Evolutionary conservation across 75 land plant genomes (phyloP).

Genomic region (Cunninghamia lanceolata): DNA sequence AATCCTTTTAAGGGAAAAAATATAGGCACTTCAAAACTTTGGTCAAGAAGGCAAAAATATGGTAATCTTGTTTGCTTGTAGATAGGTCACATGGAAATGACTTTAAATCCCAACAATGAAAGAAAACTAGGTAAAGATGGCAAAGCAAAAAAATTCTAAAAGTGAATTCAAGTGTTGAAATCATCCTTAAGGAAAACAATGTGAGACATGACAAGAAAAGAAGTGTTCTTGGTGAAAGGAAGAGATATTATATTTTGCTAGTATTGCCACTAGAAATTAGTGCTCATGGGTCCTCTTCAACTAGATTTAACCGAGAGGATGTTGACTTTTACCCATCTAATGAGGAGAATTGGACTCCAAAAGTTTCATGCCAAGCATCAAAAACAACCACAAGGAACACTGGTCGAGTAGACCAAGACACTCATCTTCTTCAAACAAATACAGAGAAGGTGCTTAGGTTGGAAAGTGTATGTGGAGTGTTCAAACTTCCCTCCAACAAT

Average conservation of each 20-base stretch:
- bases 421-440: conserved; percentile 1
- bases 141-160: neutral
- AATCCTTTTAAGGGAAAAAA: neutral
- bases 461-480: no score
- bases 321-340: conserved; percentile 22
- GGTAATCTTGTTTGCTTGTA: neutral
- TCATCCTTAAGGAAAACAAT: neutral
- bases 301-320: neutral
- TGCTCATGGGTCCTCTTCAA: conserved; percentile 5
- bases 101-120: neutral
- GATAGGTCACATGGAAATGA: neutral
- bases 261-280: neutral
- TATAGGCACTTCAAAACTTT: neutral
- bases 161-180: neutral
- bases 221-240: neutral
- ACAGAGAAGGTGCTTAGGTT: conserved; percentile 30
- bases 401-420: conserved; percentile 8
- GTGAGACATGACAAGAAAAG: neutral
- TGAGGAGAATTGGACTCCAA: conserved; percentile 32
- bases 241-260: neutral
- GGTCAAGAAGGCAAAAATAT: conserved; percentile 3
- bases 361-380: no score
- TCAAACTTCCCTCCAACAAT: no score
- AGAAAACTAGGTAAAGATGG: neutral
- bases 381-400: neutral